These are phyloP conservation scores for Cytospora piceicola DNA, from an alignment of 2,329 filamentous ascomycete genomes.

Conservation along the genomic window DNA sequence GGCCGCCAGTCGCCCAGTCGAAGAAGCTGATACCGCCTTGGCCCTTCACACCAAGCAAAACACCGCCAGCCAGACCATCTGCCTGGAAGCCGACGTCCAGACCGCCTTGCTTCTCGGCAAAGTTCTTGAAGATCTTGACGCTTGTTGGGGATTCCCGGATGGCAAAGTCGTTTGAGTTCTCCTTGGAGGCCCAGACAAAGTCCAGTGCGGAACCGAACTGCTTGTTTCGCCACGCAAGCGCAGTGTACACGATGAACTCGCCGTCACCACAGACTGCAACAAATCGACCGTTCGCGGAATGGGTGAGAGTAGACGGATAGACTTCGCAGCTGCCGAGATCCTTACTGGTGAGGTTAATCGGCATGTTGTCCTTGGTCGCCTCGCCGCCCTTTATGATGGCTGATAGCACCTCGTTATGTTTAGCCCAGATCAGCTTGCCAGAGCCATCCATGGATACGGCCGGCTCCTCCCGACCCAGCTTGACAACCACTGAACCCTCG, in stretches of 20 bases:
- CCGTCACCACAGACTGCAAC: slow-evolving; percentile 92
- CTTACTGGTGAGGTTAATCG: slow-evolving; percentile 85
- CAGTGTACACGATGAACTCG: slow-evolving; percentile 98
- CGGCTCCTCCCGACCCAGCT: slow-evolving; percentile 95
- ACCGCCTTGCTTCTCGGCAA: slow-evolving; percentile 86
- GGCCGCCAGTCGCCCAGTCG: slow-evolving; percentile 88
- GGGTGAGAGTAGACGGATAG: slow-evolving; percentile 90
- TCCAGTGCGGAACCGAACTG: slow-evolving; percentile 94
- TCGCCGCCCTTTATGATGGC: slow-evolving; percentile 92
- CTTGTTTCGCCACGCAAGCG: slow-evolving; percentile 95
- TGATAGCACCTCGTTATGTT: slow-evolving; percentile 92
- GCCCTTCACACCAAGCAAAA: slow-evolving; percentile 91
- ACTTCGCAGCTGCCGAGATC: slow-evolving; percentile 96
- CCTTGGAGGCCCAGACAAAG: slow-evolving; percentile 96
- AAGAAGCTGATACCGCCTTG: slow-evolving; percentile 95
- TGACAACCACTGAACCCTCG: slow-evolving; percentile 95
- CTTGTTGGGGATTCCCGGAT: slow-evolving; percentile 93
- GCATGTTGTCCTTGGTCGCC: slow-evolving; percentile 85
- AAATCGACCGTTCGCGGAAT: slow-evolving; percentile 90
- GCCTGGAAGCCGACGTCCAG: slow-evolving; percentile 95
- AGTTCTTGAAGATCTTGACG: slow-evolving; percentile 98
- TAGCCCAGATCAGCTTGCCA: slow-evolving; percentile 95
- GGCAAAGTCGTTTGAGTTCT: slow-evolving; percentile 97
- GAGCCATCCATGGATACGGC: slow-evolving; percentile 97
- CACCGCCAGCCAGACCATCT: slow-evolving; percentile 85